These are phyloP conservation scores for Debaryomyces nepalensis DNA, from an alignment of 1,139 yeast species.

Conservation along the genomic window DNA sequence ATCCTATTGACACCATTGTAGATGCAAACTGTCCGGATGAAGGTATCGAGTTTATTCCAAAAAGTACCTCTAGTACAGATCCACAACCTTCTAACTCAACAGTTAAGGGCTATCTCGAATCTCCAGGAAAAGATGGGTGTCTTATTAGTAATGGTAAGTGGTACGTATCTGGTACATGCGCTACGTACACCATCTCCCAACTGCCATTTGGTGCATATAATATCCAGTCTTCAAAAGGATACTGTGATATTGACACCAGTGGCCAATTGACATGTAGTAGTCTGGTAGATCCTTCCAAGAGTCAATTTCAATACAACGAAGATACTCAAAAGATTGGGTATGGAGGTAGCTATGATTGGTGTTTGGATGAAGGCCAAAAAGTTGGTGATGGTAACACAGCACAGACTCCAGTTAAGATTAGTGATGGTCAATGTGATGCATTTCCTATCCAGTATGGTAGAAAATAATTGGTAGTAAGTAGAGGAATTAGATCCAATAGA, in stretches of 20 bases:
- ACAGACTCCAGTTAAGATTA: conserved; percentile 60
- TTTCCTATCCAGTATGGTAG: conserved; percentile 6
- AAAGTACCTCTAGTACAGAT: conserved; percentile 46
- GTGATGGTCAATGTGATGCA: conserved; percentile 45
- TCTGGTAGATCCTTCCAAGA: conserved; percentile 37
- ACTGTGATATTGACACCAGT: conserved; percentile 58
- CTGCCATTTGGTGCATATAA: conserved; percentile 76
- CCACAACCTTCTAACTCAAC: conserved; percentile 42
- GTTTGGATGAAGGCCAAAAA: conserved; percentile 48
- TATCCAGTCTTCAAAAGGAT: conserved; percentile 69
- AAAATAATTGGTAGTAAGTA: conserved; percentile 1
- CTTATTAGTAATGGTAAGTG: conserved; percentile 84
- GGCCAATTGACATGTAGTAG: conserved; percentile 41
- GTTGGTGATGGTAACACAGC: conserved; percentile 51
- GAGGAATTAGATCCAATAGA: too few species aligned
- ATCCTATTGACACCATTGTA: conserved; percentile 63
- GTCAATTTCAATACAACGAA: conserved; percentile 58
- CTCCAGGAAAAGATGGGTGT: conserved; percentile 69
- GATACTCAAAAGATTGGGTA: conserved; percentile 54
- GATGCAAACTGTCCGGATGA: conserved; percentile 66
- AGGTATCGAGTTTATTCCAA: conserved; percentile 80
- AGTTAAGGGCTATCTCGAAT: conserved; percentile 48
- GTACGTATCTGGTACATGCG: conserved; percentile 86
- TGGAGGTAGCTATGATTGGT: conserved; percentile 71
- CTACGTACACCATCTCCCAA: conserved; percentile 59